phyloP scores from a whole-genome alignment of 495 filamentous ascomycete species.

The Aspergillus sclerotioniger region DNA sequence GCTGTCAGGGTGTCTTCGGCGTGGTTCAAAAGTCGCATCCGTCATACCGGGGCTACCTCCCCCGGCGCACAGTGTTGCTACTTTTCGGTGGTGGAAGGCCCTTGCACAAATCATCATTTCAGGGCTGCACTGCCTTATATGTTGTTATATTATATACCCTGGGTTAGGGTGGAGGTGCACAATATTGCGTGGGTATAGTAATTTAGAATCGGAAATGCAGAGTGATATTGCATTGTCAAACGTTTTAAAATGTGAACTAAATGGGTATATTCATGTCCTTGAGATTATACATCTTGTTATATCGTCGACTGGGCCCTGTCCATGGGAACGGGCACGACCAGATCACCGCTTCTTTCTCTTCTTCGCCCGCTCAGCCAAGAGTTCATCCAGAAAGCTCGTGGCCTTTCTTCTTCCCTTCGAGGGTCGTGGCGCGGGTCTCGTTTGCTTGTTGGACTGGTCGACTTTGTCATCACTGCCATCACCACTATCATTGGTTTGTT shows the following conservation, averaged over 20 bases:
- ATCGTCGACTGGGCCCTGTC: not conserved
- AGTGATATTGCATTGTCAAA: conserved; percentile 13
- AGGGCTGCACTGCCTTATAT: conserved; percentile 20
- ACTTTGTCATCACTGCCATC: conserved; percentile 13
- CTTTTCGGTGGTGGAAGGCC: not conserved
- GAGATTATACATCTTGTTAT: not conserved
- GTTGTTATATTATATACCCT: conserved; percentile 37
- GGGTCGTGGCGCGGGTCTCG: conserved; percentile 15
- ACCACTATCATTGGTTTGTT: conserved; percentile 10
- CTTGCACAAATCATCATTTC: conserved; percentile 2
- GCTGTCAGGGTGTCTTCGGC: not conserved
- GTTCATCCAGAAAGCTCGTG: conserved; percentile 51
- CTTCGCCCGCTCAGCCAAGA: conserved; percentile 48
- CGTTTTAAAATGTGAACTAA: not conserved
- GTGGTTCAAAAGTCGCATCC: not conserved
- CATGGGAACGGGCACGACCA: not conserved
- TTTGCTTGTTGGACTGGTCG: conserved; percentile 1
- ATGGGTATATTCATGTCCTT: conserved; percentile 20
- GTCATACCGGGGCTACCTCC: not conserved
- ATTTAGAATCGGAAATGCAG: conserved; percentile 16
- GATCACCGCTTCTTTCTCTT: conserved; percentile 55
- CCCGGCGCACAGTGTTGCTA: not conserved
- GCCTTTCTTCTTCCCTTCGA: conserved; percentile 38
- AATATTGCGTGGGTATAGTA: conserved; percentile 16
- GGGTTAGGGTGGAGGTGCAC: conserved; percentile 23